A percentile compares a stretch with the other conserved stretches of the same genome.
phyloP scores from a whole-genome alignment of 441 rosid genomes.

The Daphne laureola region DNA sequence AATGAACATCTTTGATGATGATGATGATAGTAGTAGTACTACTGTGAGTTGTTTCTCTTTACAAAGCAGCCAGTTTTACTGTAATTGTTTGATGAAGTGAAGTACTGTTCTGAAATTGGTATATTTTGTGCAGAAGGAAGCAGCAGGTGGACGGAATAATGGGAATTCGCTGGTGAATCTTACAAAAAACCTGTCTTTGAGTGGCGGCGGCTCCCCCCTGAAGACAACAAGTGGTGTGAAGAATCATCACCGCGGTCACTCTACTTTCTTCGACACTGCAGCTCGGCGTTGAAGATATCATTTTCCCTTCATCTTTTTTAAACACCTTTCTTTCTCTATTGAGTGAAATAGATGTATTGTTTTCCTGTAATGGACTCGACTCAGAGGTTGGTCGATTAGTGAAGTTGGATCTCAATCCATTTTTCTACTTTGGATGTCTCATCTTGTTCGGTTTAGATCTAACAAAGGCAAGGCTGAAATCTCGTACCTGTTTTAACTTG shows the following conservation, averaged over 20 bases:
- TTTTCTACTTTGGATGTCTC: background rate
- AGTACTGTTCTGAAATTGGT: background rate
- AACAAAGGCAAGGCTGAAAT: too few relatives aligned
- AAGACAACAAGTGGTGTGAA: conserved; percentile 17
- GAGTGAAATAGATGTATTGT: too few relatives aligned
- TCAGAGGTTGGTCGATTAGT: too few relatives aligned
- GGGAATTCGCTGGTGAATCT: conserved; percentile 36
- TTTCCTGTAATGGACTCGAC: too few relatives aligned
- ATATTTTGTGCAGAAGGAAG: conserved; percentile 10
- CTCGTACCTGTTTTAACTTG: too few relatives aligned
- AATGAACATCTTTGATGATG: conserved; percentile 29
- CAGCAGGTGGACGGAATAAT: conserved; percentile 12
- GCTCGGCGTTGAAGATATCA: too few relatives aligned
- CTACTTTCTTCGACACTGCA: too few relatives aligned
- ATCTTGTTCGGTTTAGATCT: too few relatives aligned
- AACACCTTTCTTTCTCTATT: too few relatives aligned
- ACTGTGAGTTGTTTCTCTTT: conserved; percentile 29
- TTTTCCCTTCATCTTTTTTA: too few relatives aligned
- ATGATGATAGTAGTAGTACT: conserved; percentile 3
- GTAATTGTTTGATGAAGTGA: too few relatives aligned
- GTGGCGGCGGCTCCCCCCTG: conserved; percentile 19
- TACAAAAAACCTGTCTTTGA: conserved; percentile 47
- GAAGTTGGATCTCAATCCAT: background rate
- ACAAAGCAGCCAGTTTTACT: too few relatives aligned
- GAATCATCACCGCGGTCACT: background rate